Evolutionary conservation across 108 stramenopile genomes (phyloP).

Genomic region (Cyclotella choctawhatcheeana): DNA sequence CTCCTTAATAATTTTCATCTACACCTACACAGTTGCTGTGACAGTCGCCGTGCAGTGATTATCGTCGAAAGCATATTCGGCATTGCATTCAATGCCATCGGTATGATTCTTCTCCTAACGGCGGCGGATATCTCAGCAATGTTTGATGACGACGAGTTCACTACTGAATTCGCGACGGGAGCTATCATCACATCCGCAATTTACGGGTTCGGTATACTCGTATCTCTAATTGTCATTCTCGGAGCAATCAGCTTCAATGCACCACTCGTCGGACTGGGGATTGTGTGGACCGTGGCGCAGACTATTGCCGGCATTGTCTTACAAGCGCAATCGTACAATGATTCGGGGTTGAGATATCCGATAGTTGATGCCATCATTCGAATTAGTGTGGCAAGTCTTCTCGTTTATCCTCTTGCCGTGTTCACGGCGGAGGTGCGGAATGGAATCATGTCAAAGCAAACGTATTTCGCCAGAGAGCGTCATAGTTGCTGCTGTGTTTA

Average conservation of each 20-base stretch:
- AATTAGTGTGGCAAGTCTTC: background rate
- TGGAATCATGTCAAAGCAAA: constrained; percentile 3
- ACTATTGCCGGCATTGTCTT: background rate
- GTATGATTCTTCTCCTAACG: background rate
- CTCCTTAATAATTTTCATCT: background rate
- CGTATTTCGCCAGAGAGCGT: background rate
- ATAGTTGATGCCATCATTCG: constrained; percentile 2
- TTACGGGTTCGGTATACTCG: background rate
- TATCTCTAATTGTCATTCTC: constrained; percentile 1
- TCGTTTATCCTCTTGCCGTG: background rate
- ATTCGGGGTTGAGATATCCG: background rate
- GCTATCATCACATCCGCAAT: background rate
- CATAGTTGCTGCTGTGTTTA: constrained; percentile 9
- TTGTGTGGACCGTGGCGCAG: constrained; percentile 3
- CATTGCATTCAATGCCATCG: background rate
- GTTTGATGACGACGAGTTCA: background rate
- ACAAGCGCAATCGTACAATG: background rate
- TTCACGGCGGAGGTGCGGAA: background rate
- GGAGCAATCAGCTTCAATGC: constrained; percentile 3
- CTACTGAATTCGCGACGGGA: background rate
- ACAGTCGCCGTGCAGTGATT: constrained; percentile 1
- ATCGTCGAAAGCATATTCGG: constrained; percentile 8
- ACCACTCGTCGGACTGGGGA: background rate
- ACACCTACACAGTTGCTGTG: background rate
- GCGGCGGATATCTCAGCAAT: background rate